Evolutionary conservation across 352 stramenopile species (phyloP).

Genomic region (Phytopythium oedochilum): DNA sequence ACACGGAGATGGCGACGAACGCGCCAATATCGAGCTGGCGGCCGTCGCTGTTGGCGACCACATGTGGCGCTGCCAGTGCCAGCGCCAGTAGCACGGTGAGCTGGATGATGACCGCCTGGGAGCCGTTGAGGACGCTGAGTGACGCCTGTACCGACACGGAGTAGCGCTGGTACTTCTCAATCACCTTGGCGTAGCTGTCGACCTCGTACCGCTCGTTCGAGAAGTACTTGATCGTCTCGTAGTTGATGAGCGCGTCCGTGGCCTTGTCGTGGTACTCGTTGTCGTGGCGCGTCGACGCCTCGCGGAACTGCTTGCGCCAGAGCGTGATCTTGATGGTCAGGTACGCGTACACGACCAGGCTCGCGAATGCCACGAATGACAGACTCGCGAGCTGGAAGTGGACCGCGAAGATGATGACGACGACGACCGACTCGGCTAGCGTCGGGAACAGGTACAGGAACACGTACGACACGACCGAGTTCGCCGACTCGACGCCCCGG

Average conservation of each 20-base stretch:
- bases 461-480: conserved; percentile 96
- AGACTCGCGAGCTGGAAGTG: conserved; percentile 93
- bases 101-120: conserved; percentile 88
- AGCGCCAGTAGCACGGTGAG: conserved; percentile 59
- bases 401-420: conserved; percentile 88
- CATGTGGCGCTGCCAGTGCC: conserved; percentile 60
- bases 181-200: conserved; percentile 87
- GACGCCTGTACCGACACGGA: conserved; percentile 92
- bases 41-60: conserved; percentile 63
- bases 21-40: conserved; percentile 89
- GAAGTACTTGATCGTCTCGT: conserved; percentile 98
- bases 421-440: conserved; percentile 93
- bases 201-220: conserved; percentile 93
- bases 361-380: conserved; percentile 92
- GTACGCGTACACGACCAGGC: conserved; percentile 94
- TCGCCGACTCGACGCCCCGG: conserved; percentile 88
- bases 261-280: conserved; percentile 98
- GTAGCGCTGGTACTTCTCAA: conserved; percentile 93
- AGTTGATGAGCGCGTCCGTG: conserved; percentile 97
- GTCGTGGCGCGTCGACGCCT: conserved; percentile 91
- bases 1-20: conserved; percentile 96
- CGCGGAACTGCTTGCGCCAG: conserved; percentile 97
- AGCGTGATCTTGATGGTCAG: conserved; percentile 97
- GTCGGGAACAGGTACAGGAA: conserved; percentile 96
- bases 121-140: conserved; percentile 93